Evolutionary conservation across 176 grass and related monocot genomes (phyloP).

Genomic region (Thinopyrum elongatum): DNA sequence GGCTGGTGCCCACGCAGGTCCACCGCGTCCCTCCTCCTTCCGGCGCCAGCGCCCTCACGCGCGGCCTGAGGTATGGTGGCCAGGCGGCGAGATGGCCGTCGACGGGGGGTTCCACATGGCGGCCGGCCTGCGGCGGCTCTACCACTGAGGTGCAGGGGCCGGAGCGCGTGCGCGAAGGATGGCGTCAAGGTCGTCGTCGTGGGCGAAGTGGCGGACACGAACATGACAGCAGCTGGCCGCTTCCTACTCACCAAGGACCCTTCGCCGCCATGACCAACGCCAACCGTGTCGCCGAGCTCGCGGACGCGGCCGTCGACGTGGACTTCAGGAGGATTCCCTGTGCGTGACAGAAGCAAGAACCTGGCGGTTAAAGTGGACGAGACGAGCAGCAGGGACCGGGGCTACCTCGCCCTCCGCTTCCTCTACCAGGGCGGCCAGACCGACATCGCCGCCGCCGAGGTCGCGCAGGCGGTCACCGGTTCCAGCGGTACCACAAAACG

Average conservation of each 20-base stretch:
- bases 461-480: not conserved
- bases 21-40: slow-evolving; percentile 34
- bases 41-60: not conserved
- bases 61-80: slow-evolving; percentile 35
- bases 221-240: not conserved
- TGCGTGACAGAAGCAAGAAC: slow-evolving; percentile 43
- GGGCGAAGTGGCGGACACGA: not conserved
- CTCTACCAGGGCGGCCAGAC: slow-evolving; percentile 70
- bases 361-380: slow-evolving; percentile 43
- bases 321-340: slow-evolving; percentile 39
- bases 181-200: slow-evolving; percentile 58
- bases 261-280: slow-evolving; percentile 42
- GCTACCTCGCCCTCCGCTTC: slow-evolving; percentile 40
- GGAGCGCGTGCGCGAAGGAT: slow-evolving; percentile 28
- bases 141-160: slow-evolving; percentile 50
- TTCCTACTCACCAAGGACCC: slow-evolving; percentile 41
- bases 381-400: slow-evolving; percentile 25
- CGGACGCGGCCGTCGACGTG: not conserved
- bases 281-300: too few species aligned
- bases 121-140: slow-evolving; percentile 51
- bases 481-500: too few species aligned
- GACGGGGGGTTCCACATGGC: not conserved
- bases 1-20: slow-evolving; percentile 54
- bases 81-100: not conserved
- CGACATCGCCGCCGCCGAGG: slow-evolving; percentile 58